phyloP scores from a whole-genome alignment of 2,329 filamentous ascomycete species.

The Neonectria magnoliae region DNA sequence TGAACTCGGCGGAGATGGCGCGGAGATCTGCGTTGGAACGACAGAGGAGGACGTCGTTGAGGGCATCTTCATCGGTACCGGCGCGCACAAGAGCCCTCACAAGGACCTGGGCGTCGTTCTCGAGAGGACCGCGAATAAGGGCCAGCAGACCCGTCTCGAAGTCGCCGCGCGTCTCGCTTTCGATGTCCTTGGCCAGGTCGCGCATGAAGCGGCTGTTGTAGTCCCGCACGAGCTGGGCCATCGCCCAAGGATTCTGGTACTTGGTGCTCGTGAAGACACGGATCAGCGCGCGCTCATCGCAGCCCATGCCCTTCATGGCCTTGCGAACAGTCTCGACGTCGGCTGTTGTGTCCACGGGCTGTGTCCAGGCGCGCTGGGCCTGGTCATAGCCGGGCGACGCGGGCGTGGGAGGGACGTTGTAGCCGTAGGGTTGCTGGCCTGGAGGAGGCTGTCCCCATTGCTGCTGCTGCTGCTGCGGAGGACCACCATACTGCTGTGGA shows the following conservation, averaged over 20 bases:
- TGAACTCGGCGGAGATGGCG: constrained; percentile 46
- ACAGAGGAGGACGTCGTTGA: constrained; percentile 48
- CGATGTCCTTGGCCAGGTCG: constrained; percentile 46
- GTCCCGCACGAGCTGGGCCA: constrained; percentile 45
- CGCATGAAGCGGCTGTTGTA: constrained; percentile 49
- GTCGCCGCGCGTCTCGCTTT: constrained; percentile 46
- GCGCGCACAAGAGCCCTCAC: constrained; percentile 44
- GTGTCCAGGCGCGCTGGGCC: constrained; percentile 37
- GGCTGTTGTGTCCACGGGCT: constrained; percentile 43
- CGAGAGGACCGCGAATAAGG: constrained; percentile 45
- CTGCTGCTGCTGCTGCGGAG: constrained; percentile 35
- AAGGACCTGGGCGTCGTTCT: constrained; percentile 45
- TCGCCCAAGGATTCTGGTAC: constrained; percentile 47
- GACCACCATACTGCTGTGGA: constrained; percentile 10
- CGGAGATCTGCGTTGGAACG: constrained; percentile 50
- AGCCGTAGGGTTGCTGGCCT: constrained; percentile 19
- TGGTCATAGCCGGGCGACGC: constrained; percentile 45
- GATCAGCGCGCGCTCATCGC: constrained; percentile 46
- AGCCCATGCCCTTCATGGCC: constrained; percentile 51
- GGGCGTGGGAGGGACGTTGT: constrained; percentile 33
- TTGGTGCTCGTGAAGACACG: constrained; percentile 43
- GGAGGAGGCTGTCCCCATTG: constrained; percentile 28
- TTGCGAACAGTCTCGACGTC: constrained; percentile 46
- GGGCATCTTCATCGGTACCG: constrained; percentile 47
- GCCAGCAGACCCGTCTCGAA: constrained; percentile 46